These are phyloP conservation scores for Eucalyptus lansdowneana DNA, from an alignment of 345 rosid genomes.

Conservation along the genomic window DNA sequence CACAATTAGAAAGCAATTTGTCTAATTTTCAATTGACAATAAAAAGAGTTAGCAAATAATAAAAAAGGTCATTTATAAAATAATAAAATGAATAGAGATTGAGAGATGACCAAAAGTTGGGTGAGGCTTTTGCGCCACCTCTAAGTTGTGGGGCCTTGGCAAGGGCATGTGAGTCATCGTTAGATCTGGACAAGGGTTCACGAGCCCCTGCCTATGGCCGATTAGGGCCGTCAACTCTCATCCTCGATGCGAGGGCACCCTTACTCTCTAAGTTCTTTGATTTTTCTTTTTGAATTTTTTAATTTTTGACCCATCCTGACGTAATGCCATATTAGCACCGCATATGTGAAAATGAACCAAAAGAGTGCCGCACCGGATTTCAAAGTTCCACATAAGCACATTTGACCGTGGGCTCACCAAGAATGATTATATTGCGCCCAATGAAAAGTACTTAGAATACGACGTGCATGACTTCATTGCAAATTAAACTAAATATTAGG, in stretches of 20 bases:
- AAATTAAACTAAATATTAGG: background rate
- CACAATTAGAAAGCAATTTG: background rate
- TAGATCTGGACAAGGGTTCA: background rate
- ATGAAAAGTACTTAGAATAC: background rate
- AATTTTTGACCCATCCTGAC: background rate
- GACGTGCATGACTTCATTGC: background rate
- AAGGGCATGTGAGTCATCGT: background rate
- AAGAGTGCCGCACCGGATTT: background rate
- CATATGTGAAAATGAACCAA: background rate
- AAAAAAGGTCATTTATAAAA: background rate
- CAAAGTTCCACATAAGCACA: background rate
- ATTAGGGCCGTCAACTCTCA: background rate
- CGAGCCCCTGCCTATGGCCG: accelerated
- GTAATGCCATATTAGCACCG: background rate
- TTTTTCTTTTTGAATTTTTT: background rate
- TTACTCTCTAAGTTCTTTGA: background rate
- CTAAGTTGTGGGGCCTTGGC: background rate
- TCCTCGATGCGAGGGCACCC: background rate
- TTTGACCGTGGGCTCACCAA: background rate
- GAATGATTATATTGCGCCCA: background rate
- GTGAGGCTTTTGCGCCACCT: background rate
- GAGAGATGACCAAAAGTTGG: background rate
- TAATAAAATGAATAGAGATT: background rate
- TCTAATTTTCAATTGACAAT: background rate
- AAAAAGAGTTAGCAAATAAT: background rate